Base-by-base conservation (phyloP, 2,329 filamentous ascomycete genomes). In the Aureobasidium sp. region DNA sequence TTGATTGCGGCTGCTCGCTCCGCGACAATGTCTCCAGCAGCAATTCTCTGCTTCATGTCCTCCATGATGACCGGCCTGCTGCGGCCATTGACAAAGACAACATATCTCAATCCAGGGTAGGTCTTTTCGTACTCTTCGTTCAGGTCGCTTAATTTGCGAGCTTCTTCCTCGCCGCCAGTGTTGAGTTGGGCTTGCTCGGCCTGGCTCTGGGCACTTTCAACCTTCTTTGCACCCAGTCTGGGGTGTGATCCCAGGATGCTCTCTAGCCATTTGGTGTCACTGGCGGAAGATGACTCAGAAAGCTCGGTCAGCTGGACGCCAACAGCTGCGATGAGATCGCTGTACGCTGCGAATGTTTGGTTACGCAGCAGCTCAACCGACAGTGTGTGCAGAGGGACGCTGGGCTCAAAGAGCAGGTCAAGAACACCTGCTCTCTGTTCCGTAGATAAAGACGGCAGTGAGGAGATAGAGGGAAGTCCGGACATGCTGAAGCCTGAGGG, bases 11-110 rank as follows among this genome's bases (percentile, higher is more conserved):
- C 89, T 61, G 78, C 73, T 64, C 91, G 83, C 76, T 97, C 92
- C 16, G 78, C 78, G 29, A 79, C 74, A 57, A 86, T 78, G 71
- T 93, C 83, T 1, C 81, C 85, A 58, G 86, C 78, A 16, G 80
- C 82, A 69, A 96, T 96, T 58, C 92, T 81, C 57, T 75, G 72
- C 64, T 82, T 82, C 89, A 96, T 96, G 68, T 96, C 86, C 64
- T 84, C 79, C 87, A 96, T 90, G 61, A 97, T 87, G 64, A 84
- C 82, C 1, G 82, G 80, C 61, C 91, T 80, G 44, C 83, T 81
- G 50, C 92, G 82, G 0, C 90, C 91, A 72, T 96, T 92, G 61
- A 97, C 93, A 72, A 96, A 97, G 21, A 93, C 89, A 70, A 96
- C 90, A 78, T 95, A 97, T 74, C 88, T 81, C 71, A 97, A 73